A percentile compares a stretch with the other conserved stretches of the same genome.
These are phyloP conservation scores for Schrenkiella parvula DNA, from an alignment of 345 rosid genomes.

Conservation along the genomic window DNA sequence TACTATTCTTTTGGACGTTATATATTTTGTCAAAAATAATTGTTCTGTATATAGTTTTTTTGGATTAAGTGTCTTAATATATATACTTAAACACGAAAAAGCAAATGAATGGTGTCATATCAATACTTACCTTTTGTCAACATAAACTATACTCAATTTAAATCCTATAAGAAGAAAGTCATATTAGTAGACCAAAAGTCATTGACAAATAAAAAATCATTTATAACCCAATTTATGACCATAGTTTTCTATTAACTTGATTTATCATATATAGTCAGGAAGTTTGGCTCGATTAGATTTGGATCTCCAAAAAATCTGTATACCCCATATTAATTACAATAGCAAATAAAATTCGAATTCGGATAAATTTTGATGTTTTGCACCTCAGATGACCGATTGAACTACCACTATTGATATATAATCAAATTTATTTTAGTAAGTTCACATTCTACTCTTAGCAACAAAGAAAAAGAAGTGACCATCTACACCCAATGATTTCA, in stretches of 20 bases:
- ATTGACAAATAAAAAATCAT: background rate
- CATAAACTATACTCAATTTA: background rate
- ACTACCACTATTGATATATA: background rate
- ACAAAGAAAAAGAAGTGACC: background rate
- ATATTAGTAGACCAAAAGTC: background rate
- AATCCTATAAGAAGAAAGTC: background rate
- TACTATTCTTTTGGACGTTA: background rate
- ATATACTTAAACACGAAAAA: background rate
- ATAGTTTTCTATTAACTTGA: background rate
- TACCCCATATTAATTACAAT: background rate
- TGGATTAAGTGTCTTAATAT: background rate
- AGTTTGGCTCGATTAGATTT: background rate
- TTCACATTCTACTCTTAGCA: background rate
- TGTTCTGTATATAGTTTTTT: background rate
- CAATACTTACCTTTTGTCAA: constrained; percentile 3
- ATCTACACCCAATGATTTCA: background rate
- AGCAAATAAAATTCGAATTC: background rate
- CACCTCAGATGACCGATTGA: background rate
- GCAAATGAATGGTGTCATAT: background rate
- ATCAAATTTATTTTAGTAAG: background rate
- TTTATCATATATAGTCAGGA: background rate
- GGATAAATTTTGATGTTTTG: background rate
- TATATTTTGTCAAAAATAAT: background rate
- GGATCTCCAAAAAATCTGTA: background rate
- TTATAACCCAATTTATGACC: background rate